Conservation (phyloP, 768 basidiomycete genomes). For the Clavaria fumosa region DNA sequence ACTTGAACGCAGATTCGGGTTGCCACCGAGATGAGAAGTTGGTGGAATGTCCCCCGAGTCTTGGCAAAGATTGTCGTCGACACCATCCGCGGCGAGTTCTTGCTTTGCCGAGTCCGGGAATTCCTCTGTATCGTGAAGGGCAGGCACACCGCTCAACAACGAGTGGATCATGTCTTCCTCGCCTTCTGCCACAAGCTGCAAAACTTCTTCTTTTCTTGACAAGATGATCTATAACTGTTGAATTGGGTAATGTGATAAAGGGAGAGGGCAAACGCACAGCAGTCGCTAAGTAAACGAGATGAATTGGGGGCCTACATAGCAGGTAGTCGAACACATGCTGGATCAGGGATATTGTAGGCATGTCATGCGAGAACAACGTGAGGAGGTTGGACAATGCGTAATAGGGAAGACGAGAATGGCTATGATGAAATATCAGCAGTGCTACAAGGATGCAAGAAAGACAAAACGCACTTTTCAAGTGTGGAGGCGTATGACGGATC, state of each 20-base stretch:
- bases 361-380: conserved; percentile 85
- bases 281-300: conserved; percentile 67
- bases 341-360: conserved; percentile 76
- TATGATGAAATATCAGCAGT: conserved; percentile 15
- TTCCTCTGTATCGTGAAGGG: conserved; percentile 31
- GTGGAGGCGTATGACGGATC: conserved; percentile 57
- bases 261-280: conserved; percentile 38
- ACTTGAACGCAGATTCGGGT: not conserved
- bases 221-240: conserved; percentile 44
- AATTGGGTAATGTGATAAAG: not conserved
- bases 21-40: not conserved
- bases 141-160: conserved; percentile 47
- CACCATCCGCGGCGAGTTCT: conserved; percentile 1
- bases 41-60: not conserved
- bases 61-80: not conserved
- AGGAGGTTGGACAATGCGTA: conserved; percentile 82
- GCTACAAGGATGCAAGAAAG: conserved; percentile 1
- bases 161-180: conserved; percentile 79
- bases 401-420: conserved; percentile 69
- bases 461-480: conserved; percentile 43
- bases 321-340: conserved; percentile 90
- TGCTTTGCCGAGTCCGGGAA: not conserved
- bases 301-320: conserved; percentile 66
- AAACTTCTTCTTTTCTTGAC: conserved; percentile 51
- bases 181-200: conserved; percentile 44